These are phyloP conservation scores for Arthroderma sp. DNA, from an alignment of 2,329 filamentous ascomycete genomes.

Conservation along the genomic window DNA sequence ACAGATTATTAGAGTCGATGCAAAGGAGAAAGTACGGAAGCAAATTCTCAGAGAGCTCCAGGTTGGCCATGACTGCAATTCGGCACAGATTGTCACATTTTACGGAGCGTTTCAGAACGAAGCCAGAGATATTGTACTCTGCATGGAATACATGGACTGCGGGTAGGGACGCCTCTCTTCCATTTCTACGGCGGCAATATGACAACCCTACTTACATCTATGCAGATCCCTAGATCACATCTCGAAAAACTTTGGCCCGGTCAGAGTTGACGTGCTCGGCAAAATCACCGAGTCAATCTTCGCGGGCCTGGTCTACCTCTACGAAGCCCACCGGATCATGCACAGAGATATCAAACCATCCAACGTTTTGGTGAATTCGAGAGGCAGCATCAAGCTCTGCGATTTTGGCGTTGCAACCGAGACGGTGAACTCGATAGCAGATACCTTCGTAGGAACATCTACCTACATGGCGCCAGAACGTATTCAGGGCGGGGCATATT, in stretches of 20 bases:
- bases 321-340: slow-evolving; percentile 94
- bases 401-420: slow-evolving; percentile 99
- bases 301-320: slow-evolving; percentile 86
- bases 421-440: slow-evolving; percentile 92
- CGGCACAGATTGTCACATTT: slow-evolving; percentile 92
- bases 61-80: slow-evolving; percentile 97
- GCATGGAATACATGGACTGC: slow-evolving; percentile 99
- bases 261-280: slow-evolving; percentile 89
- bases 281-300: slow-evolving; percentile 96
- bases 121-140: slow-evolving; percentile 96
- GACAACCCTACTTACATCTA: slow-evolving; percentile 15
- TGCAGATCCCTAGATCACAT: slow-evolving; percentile 79
- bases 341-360: slow-evolving; percentile 98
- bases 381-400: slow-evolving; percentile 89
- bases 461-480: slow-evolving; percentile 99
- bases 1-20: slow-evolving; percentile 94
- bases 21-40: slow-evolving; percentile 92
- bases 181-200: slow-evolving; percentile 6
- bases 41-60: slow-evolving; percentile 94
- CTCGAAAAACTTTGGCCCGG: slow-evolving; percentile 85
- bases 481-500: slow-evolving; percentile 94
- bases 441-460: slow-evolving; percentile 95
- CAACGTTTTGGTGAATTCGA: slow-evolving; percentile 91
- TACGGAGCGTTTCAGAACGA: slow-evolving; percentile 96
- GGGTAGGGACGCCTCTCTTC: slow-evolving; percentile 54